Evolutionary conservation across 257 asterid species (phyloP).

Genomic region (Solanum corneliomulleri): DNA sequence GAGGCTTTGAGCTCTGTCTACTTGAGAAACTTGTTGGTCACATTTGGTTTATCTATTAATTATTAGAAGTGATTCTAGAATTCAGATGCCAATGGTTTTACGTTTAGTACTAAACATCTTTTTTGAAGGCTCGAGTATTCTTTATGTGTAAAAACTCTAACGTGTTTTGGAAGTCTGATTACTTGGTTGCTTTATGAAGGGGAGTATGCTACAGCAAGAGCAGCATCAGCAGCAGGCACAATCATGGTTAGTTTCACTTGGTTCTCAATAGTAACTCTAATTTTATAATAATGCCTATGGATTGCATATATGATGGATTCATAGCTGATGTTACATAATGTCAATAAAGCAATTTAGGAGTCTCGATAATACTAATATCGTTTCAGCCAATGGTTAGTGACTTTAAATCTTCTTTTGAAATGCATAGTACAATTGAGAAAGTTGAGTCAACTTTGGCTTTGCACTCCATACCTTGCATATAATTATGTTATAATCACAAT

Average conservation of each 20-base stretch:
- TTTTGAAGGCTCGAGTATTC: background rate
- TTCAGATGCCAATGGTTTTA: background rate
- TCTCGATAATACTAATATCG: background rate
- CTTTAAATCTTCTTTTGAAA: background rate
- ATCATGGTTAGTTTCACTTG: conserved; percentile 56
- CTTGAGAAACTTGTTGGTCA: background rate
- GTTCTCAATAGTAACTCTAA: background rate
- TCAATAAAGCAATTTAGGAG: background rate
- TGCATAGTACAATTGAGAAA: background rate
- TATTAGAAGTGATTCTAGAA: background rate
- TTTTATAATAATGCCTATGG: background rate
- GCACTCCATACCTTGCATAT: background rate
- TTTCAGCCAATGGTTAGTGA: background rate
- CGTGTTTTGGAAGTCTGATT: conserved; percentile 1
- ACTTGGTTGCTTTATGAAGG: conserved; percentile 37
- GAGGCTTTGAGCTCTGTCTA: background rate
- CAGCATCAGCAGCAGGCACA: conserved; percentile 93
- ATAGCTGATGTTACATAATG: background rate
- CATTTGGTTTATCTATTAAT: background rate
- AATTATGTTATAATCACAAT: background rate
- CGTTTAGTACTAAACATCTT: background rate
- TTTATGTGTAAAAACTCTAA: background rate
- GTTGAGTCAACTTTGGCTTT: background rate
- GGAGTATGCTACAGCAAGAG: conserved; percentile 97
- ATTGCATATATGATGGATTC: background rate